phyloP scores from a whole-genome alignment of 345 rosid species.

The Eucalyptus caleyi region DNA sequence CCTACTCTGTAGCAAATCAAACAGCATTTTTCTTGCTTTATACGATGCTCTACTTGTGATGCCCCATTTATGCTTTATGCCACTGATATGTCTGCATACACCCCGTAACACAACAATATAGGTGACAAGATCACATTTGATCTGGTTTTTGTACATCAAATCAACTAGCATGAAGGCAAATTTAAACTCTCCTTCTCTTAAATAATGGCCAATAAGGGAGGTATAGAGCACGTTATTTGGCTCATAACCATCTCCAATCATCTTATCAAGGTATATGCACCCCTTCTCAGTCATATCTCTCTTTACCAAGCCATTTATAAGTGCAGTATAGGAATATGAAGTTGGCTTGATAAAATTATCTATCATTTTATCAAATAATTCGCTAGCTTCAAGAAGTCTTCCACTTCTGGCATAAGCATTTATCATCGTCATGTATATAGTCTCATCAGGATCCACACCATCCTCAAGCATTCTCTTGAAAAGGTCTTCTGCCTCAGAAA shows the following conservation, averaged over 20 bases:
- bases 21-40: constrained; percentile 24
- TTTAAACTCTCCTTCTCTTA: constrained; percentile 37
- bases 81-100: constrained; percentile 14
- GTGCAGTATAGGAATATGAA: constrained; percentile 40
- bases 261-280: constrained; percentile 46
- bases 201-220: constrained; percentile 36
- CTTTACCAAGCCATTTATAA: constrained; percentile 54
- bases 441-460: constrained; percentile 61
- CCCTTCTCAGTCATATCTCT: constrained; percentile 38
- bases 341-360: constrained; percentile 29
- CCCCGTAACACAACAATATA: constrained; percentile 37
- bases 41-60: constrained; percentile 4
- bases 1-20: constrained; percentile 24
- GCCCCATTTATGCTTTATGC: constrained; percentile 9
- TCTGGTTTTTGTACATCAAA: constrained; percentile 31
- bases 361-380: constrained; percentile 46
- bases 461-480: constrained; percentile 49
- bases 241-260: constrained; percentile 51
- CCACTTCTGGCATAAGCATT: constrained; percentile 41
- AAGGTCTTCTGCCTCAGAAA: constrained; percentile 42
- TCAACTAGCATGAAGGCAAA: constrained; percentile 39
- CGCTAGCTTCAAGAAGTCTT: constrained; percentile 30
- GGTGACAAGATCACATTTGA: constrained; percentile 21
- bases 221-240: constrained; percentile 58
- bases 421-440: constrained; percentile 57